phyloP scores from a whole-genome alignment of 1,284 basidiomycete species.

The Apiotrichum veenhuisii region DNA sequence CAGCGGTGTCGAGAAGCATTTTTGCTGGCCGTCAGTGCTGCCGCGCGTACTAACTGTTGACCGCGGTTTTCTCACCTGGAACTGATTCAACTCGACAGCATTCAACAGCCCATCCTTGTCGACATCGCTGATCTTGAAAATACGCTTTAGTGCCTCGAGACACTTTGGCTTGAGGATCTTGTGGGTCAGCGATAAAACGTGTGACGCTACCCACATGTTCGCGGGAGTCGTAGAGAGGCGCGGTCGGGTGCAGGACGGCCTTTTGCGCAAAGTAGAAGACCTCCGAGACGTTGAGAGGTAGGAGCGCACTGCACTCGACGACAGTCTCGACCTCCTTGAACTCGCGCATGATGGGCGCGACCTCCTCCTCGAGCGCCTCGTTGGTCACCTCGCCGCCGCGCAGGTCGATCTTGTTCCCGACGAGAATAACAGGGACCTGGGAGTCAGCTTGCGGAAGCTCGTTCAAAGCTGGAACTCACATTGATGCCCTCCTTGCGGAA shows the following conservation, averaged over 20 bases:
- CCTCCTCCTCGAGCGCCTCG: slow-evolving; percentile 89
- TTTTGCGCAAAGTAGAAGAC: slow-evolving; percentile 99
- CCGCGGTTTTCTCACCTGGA: slow-evolving; percentile 62
- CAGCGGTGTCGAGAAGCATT: slow-evolving; percentile 90
- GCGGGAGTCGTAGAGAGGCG: slow-evolving; percentile 92
- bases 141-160: slow-evolving; percentile 78
- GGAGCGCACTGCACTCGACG: slow-evolving; percentile 89
- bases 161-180: slow-evolving; percentile 77
- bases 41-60: too few relatives aligned
- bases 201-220: slow-evolving; percentile 66
- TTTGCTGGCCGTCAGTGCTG: slow-evolving; percentile 57
- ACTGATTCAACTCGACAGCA: slow-evolving; percentile 88
- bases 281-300: slow-evolving; percentile 89
- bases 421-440: slow-evolving; percentile 94
- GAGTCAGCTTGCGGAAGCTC: background rate
- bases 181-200: background rate
- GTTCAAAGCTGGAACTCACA: slow-evolving; percentile 56
- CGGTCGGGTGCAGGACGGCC: slow-evolving; percentile 94
- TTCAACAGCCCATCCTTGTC: slow-evolving; percentile 93
- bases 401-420: slow-evolving; percentile 97
- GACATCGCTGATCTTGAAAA: slow-evolving; percentile 92
- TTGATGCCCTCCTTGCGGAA: slow-evolving; percentile 94
- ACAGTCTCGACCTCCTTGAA: slow-evolving; percentile 99
- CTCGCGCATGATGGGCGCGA: slow-evolving; percentile 91
- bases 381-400: slow-evolving; percentile 90